These are phyloP conservation scores for Backusella luteola DNA, from an alignment of 192 early-diverging fungal species.

Conservation along the genomic window DNA sequence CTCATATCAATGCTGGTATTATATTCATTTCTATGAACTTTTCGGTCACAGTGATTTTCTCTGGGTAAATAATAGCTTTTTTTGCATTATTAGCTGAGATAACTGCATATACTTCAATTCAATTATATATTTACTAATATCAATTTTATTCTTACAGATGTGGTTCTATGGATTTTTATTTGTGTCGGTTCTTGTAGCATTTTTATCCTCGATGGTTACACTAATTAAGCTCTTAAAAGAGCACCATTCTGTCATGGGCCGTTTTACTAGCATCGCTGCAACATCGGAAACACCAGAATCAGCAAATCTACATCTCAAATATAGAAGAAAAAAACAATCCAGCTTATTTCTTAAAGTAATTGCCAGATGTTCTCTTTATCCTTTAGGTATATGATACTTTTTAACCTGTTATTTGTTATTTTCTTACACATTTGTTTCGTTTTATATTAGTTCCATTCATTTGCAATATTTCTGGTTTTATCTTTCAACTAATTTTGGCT, in stretches of 20 bases:
- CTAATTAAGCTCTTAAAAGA: background rate
- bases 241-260: background rate
- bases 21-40: background rate
- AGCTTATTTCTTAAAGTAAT: background rate
- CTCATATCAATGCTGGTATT: background rate
- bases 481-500: constrained; percentile 1
- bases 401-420: background rate
- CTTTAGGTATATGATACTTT: background rate
- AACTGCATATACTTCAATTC: background rate
- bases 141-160: background rate
- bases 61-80: background rate
- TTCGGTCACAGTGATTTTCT: background rate
- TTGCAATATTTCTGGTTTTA: background rate
- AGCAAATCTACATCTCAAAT: background rate
- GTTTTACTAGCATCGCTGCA: background rate
- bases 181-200: background rate
- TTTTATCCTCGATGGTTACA: background rate
- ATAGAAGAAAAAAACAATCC: background rate
- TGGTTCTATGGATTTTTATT: constrained; percentile 5
- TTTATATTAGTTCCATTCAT: constrained; percentile 5
- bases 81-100: background rate
- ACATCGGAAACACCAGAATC: background rate
- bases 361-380: background rate
- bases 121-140: background rate
- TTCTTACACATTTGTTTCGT: background rate